phyloP scores from a whole-genome alignment of 352 stramenopile species.

The Saprolegnia parasitica region DNA sequence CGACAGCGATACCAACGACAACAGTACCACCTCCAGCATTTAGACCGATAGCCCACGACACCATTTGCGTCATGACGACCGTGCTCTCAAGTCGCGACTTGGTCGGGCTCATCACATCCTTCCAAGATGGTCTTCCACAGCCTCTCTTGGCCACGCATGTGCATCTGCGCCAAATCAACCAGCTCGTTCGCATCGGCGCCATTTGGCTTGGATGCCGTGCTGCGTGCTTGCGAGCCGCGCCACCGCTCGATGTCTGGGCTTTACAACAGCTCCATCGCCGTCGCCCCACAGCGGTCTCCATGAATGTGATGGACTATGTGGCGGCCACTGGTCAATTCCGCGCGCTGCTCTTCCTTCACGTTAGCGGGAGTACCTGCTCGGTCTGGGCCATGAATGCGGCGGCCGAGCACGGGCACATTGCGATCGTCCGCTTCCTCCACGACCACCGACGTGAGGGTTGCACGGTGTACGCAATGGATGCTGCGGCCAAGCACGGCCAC shows the following conservation, averaged over 20 bases:
- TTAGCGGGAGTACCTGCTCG: slow-evolving; percentile 1
- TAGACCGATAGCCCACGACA: not conserved
- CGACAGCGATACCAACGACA: no score
- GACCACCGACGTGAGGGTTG: slow-evolving; percentile 27
- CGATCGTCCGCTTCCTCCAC: slow-evolving; percentile 32
- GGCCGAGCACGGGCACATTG: slow-evolving; percentile 30
- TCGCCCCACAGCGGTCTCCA: not conserved
- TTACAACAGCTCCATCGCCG: not conserved
- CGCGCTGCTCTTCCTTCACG: slow-evolving; percentile 22
- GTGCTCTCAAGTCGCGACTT: slow-evolving; percentile 1
- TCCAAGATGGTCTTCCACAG: slow-evolving; percentile 10
- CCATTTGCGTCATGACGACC: not conserved
- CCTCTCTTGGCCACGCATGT: not conserved
- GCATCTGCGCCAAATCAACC: slow-evolving; percentile 1
- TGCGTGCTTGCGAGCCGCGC: not conserved
- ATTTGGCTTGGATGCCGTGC: not conserved
- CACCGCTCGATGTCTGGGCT: not conserved
- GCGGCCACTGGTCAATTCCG: not conserved
- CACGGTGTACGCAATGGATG: slow-evolving; percentile 31
- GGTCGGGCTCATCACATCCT: not conserved
- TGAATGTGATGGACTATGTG: not conserved
- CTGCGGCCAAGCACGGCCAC: slow-evolving; percentile 30
- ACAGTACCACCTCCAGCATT: no score
- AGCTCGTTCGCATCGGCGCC: not conserved
- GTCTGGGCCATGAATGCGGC: slow-evolving; percentile 30